Evolutionary conservation across 2,329 filamentous ascomycete genomes (phyloP), one percentile per base, ranked within the genome.

Genomic region (Tolypocladium pustulatum): DNA sequence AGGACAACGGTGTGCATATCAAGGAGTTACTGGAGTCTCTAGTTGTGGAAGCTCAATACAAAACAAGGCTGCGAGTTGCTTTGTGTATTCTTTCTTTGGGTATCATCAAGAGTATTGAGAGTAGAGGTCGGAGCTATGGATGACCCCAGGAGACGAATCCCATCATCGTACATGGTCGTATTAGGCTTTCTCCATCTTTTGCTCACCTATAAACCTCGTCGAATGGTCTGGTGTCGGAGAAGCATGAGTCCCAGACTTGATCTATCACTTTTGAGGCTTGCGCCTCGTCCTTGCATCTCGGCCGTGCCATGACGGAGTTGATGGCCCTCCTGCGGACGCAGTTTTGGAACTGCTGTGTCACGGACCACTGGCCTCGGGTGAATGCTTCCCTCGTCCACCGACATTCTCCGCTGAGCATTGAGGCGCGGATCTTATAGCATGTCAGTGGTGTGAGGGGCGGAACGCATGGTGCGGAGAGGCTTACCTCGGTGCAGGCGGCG

Each of bases 181-280:
- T n/a, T n/a, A 64, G 68, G 62, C 59, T 57, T 27, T 57, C 32
- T 32, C 57, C 32, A 40, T 57, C 43, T 43, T 34, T 27, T 41
- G 41, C 54, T 76, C 72, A 93, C 72, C 90, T 86, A 73, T 96
- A 99, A 57, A 99, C 91, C 72, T 97, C 93, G 72, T 97, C 91
- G 74, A 99, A 99, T 2, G 94, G 94, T 68, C 94, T 81, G 4
- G 93, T 97, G 74, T 99, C 94, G 56, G 84, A 78, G 72, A 96
- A 99, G 73, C 94, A 99, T 67, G 91, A 97, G 65, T 96, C 92
- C 91, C 93, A 99, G n/a, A 99, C 94, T 73, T 96, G 88, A 73
- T 97, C 94, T 59, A 99, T 91, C 32, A 95, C 86, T 75, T 89
- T 90, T 56, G 85, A 83, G 4, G 94, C 94, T 65, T 97, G 90